Evolutionary conservation across 2,329 filamentous ascomycete species (phyloP), one percentile per base, ranked within the genome.

Genomic region (Aspergillus proliferans): DNA sequence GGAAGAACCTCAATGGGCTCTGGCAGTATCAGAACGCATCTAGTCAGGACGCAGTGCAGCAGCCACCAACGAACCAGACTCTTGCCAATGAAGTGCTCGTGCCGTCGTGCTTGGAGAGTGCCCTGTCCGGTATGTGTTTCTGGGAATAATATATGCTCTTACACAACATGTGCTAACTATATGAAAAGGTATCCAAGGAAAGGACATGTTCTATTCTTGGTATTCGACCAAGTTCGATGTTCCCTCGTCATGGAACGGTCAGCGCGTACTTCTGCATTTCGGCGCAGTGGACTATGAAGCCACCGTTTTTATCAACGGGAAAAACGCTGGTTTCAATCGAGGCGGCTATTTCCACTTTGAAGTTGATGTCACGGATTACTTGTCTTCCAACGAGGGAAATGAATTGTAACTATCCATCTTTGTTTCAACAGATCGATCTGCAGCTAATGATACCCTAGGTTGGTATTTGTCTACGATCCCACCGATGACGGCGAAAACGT

Each of bases 381-480:
- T 76, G 19, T 61, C 60, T 6, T 50, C 56, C 1, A 72, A 72
- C 28, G 72, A 71, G 3, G 65, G 70, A 0, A 85, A 85, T 58
- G 74, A 78, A 48, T 61, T 85, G 76, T 82, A 60, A 64, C 71
- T 63, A 10, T 6, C 18, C 22, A 33, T 3, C 12, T 1, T 9
- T 6, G 7, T 21, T 22, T 19, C 2, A 14, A 21, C 15, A n/a
- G 43, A 22, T 38, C 43, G n/a, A 24, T 3, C 47, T 47, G 26
- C 9, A 6, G 38, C 38, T 40, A 40, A 40, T 10, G 5, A 19
- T 8, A 4, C 19, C 14, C 34, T 22, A 83, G 81, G 4, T 71
- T 82, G 19, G 81, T 87, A 2, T 83, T 82, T 56, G 83, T 85
- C 0, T 78, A 80, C 47, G 85, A 88, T 52, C 85, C 85, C 0